A percentile compares a stretch with the other conserved stretches of the same genome.
These are phyloP conservation scores for Kazachstania psychrophila DNA, from an alignment of 805 yeast species.

Conservation along the genomic window DNA sequence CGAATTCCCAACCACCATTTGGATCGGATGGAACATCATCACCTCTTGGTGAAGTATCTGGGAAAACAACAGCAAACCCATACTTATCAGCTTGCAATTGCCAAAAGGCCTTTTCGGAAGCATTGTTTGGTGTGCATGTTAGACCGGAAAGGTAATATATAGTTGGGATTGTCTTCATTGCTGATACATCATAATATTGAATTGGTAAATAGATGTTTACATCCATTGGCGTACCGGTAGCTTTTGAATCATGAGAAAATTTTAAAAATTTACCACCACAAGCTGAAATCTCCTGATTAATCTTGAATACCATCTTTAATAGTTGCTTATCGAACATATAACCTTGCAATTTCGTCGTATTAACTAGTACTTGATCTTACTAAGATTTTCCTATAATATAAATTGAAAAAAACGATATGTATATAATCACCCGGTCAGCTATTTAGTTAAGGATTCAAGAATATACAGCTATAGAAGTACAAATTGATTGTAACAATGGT, in stretches of 20 bases:
- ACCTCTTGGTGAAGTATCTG: constrained; percentile 96
- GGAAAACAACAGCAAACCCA: constrained; percentile 84
- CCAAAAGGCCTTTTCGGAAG: constrained; percentile 85
- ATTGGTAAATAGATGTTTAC: constrained; percentile 78
- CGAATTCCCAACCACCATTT: constrained; percentile 67
- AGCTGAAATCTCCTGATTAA: constrained; percentile 42
- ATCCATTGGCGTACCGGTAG: constrained; percentile 65
- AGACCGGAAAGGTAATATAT: constrained; percentile 77
- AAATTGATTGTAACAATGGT: too few species aligned
- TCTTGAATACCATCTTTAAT: constrained; percentile 39
- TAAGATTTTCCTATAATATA: too few species aligned
- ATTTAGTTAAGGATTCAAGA: too few species aligned
- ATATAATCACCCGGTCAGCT: too few species aligned
- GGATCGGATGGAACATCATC: constrained; percentile 66
- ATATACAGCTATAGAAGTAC: too few species aligned
- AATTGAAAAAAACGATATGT: too few species aligned
- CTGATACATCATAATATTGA: constrained; percentile 27
- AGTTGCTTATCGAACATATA: neutral
- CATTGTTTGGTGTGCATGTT: constrained; percentile 89
- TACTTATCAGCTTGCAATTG: constrained; percentile 70
- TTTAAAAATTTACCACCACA: constrained; percentile 74
- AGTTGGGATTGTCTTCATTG: constrained; percentile 47
- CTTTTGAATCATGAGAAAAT: constrained; percentile 59
- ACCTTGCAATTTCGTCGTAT: neutral
- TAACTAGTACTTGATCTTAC: neutral